Conservation (phyloP, 2,329 filamentous ascomycete genomes). For the Nemania sp. region DNA sequence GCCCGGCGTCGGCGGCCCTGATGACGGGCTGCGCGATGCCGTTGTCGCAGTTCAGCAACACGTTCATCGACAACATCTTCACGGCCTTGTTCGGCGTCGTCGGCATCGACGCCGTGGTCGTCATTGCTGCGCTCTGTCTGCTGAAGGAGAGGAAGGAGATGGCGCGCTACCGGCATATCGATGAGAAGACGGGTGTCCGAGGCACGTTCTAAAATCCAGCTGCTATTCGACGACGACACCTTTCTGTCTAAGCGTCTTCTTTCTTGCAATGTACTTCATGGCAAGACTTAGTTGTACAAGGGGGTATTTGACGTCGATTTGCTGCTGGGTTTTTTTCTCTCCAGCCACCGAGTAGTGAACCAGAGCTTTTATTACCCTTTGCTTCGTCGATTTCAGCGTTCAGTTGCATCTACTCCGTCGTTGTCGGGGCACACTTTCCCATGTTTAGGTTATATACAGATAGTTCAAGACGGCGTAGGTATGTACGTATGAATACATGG, state of each 20-base stretch:
- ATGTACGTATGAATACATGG: constrained; percentile 4
- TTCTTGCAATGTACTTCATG: background rate
- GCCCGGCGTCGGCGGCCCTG: constrained; percentile 70
- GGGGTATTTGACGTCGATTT: background rate
- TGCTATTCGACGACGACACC: background rate
- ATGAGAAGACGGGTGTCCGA: constrained; percentile 71
- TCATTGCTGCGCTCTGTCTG: constrained; percentile 74
- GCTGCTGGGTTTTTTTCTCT: background rate
- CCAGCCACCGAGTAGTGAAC: background rate
- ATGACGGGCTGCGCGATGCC: constrained; percentile 71
- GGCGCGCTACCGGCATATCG: constrained; percentile 77
- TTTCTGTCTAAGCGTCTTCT: background rate
- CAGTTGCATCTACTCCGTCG: background rate
- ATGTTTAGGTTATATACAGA: constrained; percentile 12
- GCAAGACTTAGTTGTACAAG: background rate
- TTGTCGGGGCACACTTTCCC: constrained; percentile 1
- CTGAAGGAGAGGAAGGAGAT: constrained; percentile 81
- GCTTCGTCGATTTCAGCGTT: constrained; percentile 22
- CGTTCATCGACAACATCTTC: constrained; percentile 75
- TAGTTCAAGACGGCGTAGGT: constrained; percentile 9
- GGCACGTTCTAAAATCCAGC: constrained; percentile 50
- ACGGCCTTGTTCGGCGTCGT: constrained; percentile 81
- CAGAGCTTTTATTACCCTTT: constrained; percentile 1
- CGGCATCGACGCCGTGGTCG: constrained; percentile 68
- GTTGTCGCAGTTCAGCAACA: constrained; percentile 71